Evolutionary conservation across 257 asterid genomes (phyloP), one percentile per base, ranked within the genome.

Genomic region (Rhazya stricta): DNA sequence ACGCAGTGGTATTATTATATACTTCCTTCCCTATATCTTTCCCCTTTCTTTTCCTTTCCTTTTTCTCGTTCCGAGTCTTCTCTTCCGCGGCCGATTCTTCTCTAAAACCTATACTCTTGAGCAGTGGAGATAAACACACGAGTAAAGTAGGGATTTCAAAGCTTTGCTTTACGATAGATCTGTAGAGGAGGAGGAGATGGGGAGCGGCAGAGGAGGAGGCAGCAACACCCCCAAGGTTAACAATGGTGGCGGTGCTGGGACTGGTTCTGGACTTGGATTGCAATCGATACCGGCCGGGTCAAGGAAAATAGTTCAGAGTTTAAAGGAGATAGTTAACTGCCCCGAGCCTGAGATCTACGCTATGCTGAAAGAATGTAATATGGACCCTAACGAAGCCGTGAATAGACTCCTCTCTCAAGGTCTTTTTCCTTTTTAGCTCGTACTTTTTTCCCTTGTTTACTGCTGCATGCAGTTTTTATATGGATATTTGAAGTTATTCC

Each of bases 311-410:
- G 97, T 94, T 58, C 88, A 86, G 83, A 91, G 96, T 85, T 88
- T 94, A 86, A 94, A 90, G 85, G 96, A 93, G 87, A 89, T 93
- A 74, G 96, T 91, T 56, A 90, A 82, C 85, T 88, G 87, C 73
- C 77, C 98, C 5, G 98, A 91, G 29, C 84, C 85, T 79, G 98
- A 93, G 96, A 93, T 93, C 91, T 91, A 93, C 76, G 92, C 96
- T 39, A 81, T 88, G 78, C 96, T 93, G n/a, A 88, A 88, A 81
- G 98, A 94, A 8, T 90, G 98, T 79, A 86, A 91, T 85, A 94
- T 91, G 98, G 94, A 94, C 96, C 98, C 97, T 67, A 87, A 94
- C 83, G 96, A 90, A 82, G 90, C 98, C 30, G 91, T 91, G 39
- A 84, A 79, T 85, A 91, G 96, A 69, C 88, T 91, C 34, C 90